phyloP scores from a whole-genome alignment of 2,329 filamentous ascomycete genomes.

The Berkeleyomyces rouxiae region DNA sequence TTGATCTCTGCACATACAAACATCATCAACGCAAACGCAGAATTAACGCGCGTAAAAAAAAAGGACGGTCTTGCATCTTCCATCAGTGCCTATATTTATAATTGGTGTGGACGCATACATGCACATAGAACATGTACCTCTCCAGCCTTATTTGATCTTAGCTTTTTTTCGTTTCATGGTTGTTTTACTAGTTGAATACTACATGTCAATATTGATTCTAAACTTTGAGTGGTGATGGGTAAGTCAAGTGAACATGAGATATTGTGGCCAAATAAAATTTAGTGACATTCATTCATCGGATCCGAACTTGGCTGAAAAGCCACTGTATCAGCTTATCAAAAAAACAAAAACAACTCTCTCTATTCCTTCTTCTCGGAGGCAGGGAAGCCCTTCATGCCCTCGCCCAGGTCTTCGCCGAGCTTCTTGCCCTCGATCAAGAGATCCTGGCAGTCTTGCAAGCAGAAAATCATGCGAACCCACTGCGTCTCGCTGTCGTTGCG shows the following conservation, averaged over 20 bases:
- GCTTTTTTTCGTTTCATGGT: constrained; percentile 11
- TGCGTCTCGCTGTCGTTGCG: constrained; percentile 29
- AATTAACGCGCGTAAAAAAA: too few relatives aligned
- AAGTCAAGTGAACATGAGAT: too few relatives aligned
- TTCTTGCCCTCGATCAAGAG: constrained; percentile 5
- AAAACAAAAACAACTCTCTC: not conserved
- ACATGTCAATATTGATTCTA: constrained; percentile 1
- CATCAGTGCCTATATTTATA: not conserved
- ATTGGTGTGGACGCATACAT: not conserved
- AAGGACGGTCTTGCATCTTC: not conserved
- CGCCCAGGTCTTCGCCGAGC: constrained; percentile 8
- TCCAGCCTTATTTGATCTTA: not conserved
- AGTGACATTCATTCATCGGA: not conserved
- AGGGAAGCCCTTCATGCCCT: constrained; percentile 4
- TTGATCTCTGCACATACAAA: not conserved
- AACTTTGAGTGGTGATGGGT: not conserved
- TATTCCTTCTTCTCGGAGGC: not conserved
- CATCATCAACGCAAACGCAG: too few relatives aligned
- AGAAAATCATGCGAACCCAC: constrained; percentile 31
- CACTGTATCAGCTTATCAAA: not conserved
- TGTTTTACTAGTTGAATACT: constrained; percentile 19
- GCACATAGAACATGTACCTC: not conserved
- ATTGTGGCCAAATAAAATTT: too few relatives aligned
- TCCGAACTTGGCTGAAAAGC: not conserved
- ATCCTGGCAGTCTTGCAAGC: constrained; percentile 23